A percentile compares a stretch with the other conserved stretches of the same genome.
Evolutionary conservation across 164 flowering plant genomes (phyloP).

Genomic region (Taxillus chinensis): DNA sequence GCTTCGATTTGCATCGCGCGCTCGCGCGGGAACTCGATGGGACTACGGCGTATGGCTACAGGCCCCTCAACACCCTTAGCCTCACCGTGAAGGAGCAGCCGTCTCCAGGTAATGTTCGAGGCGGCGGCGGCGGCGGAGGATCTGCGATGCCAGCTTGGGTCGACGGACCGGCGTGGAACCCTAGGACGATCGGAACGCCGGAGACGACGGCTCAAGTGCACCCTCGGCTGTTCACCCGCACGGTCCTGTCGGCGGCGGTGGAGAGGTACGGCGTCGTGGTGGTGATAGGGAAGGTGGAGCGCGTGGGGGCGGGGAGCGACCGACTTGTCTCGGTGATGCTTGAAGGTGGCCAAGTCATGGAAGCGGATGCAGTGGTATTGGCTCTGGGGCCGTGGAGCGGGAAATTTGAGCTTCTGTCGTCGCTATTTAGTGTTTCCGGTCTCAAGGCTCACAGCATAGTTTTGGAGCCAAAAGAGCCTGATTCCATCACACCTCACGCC

Average conservation of each 20-base stretch:
- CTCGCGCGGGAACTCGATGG: slow-evolving; percentile 73
- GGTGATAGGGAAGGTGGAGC: slow-evolving; percentile 66
- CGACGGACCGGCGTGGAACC: slow-evolving; percentile 43
- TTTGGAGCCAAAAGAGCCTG: slow-evolving; percentile 55
- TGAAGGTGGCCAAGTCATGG: slow-evolving; percentile 40
- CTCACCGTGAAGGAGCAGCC: slow-evolving; percentile 34
- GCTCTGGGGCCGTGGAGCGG: slow-evolving; percentile 89
- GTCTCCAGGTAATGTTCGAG: neutral
- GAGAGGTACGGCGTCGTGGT: slow-evolving; percentile 50
- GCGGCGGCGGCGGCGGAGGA: slow-evolving; percentile 2
- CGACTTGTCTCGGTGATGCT: slow-evolving; percentile 44
- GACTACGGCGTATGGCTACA: slow-evolving; percentile 57
- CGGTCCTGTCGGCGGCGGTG: slow-evolving; percentile 44
- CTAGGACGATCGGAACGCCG: slow-evolving; percentile 50
- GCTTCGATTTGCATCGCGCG: slow-evolving; percentile 86
- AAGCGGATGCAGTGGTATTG: slow-evolving; percentile 65
- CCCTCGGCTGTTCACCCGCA: slow-evolving; percentile 65
- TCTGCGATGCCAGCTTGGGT: slow-evolving; percentile 50
- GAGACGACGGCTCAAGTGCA: slow-evolving; percentile 93
- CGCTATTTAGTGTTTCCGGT: slow-evolving; percentile 58
- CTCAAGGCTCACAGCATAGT: slow-evolving; percentile 84
- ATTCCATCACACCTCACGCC: slow-evolving; percentile 71
- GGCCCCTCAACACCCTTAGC: slow-evolving; percentile 63
- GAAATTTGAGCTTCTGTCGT: slow-evolving; percentile 35
- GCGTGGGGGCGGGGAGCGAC: slow-evolving; percentile 43